Base-by-base conservation (phyloP, 1,284 basidiomycete genomes). In the Marasmius tenuissimus region DNA sequence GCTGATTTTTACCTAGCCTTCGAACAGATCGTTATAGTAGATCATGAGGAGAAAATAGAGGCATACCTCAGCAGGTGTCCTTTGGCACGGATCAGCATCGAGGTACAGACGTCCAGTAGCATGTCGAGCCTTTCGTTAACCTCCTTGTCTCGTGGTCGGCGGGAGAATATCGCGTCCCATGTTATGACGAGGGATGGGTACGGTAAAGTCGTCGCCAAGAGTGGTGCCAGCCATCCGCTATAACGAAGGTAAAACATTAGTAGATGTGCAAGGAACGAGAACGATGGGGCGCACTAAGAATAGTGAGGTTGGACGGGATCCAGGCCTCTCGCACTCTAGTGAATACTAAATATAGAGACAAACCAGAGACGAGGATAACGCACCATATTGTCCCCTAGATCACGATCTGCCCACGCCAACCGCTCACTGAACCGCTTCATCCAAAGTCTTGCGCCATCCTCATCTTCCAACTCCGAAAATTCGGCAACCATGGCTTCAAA, bases 281-380 rank as follows among this genome's bases (percentile, higher is more conserved):
- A 61, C 50, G 35, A 50, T 50, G 45, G 33, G 18, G 77, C 90
- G 65, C 72, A 92, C 90, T 89, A 89, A 57, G 91, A 92, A 72
- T 91, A 93, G 73, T 93, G 89, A 1, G 91, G 91, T 47, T 89
- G 75, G 33, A 80, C 75, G 33, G 91, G 91, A 69, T 91, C 87
- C 12, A 93, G 76, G 1, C 89, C 87, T 67, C 86, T 87, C 7
- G 73, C 72, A 68, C 80, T 76, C 89, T 74, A 61, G 27, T 64
- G 60, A 38, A 48, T 5, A 20, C 48, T 65, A 10, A 55, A 57
- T 62, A 22, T 38, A 57, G 40, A 22, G n/a, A 61, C 14, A 37
- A 49, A 58, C 20, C 22, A 59, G 61, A 57, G 35, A 11, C 42
- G 18, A 55, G 34, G 53, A 57, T 35, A 53, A 72, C 85, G 68